Percentiles rank a stretch among this genome's conserved stretches.
These are phyloP conservation scores for Aspergillus texensis DNA, from an alignment of 2,329 filamentous ascomycete species.

Conservation along the genomic window DNA sequence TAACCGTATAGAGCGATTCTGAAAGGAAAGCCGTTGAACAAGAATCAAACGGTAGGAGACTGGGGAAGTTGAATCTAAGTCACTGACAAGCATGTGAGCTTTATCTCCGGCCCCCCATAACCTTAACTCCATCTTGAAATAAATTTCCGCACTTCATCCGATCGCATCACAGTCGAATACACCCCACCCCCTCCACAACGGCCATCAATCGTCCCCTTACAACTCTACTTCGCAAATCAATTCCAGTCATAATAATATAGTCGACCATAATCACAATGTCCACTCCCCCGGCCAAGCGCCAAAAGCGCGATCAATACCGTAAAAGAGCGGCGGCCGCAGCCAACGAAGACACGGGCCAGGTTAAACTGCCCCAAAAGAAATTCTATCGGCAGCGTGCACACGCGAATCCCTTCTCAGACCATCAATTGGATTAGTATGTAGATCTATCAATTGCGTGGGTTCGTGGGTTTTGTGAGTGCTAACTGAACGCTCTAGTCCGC, in stretches of 20 bases:
- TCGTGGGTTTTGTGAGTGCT: not conserved
- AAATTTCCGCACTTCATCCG: not conserved
- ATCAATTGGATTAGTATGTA: conserved; percentile 81
- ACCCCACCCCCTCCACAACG: not conserved
- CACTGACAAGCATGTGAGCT: not conserved
- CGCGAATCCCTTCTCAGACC: conserved; percentile 97
- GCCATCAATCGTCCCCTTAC: not conserved
- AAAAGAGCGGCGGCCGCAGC: conserved; percentile 46
- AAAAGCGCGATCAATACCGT: conserved; percentile 70
- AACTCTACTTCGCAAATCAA: not conserved
- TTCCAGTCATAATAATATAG: not conserved
- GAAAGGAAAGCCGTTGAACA: not conserved
- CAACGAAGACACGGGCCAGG: conserved; percentile 33
- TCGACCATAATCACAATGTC: conserved; percentile 4
- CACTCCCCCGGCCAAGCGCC: conserved; percentile 15
- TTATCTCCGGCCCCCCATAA: not conserved
- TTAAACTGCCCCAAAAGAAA: conserved; percentile 83
- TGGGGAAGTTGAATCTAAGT: too few species aligned
- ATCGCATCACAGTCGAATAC: not conserved
- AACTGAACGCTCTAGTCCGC: conserved; percentile 60
- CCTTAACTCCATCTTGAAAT: not conserved
- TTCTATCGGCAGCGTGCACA: conserved; percentile 96
- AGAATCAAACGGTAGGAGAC: not conserved
- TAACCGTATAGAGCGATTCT: not conserved
- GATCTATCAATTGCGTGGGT: not conserved